Evolutionary conservation across 148 eudicot species (phyloP).

Genomic region (Salicornia ramosissima): DNA sequence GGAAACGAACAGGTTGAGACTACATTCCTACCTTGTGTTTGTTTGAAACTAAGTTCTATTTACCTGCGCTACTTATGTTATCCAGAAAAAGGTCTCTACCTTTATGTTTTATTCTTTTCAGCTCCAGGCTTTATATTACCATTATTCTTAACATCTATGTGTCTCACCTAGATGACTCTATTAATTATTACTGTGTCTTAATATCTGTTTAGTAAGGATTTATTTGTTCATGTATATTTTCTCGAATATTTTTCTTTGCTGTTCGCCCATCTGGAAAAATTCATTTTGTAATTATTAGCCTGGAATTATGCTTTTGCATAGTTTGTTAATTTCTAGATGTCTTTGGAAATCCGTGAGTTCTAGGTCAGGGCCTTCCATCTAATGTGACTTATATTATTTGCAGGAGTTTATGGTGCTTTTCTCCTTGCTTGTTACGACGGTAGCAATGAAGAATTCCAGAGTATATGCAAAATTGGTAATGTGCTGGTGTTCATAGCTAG

Average conservation of each 20-base stretch:
- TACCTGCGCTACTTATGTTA: background rate
- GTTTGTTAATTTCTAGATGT: background rate
- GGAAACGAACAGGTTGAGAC: conserved; percentile 76
- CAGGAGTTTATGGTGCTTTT: conserved; percentile 94
- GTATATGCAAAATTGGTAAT: conserved; percentile 94
- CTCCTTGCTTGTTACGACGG: conserved; percentile 94
- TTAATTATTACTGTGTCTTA: background rate
- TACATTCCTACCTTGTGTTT: too few relatives aligned
- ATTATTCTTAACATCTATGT: background rate
- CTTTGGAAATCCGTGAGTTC: background rate
- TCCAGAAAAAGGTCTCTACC: background rate
- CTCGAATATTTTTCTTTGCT: background rate
- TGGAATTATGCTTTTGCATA: background rate
- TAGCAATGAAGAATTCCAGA: conserved; percentile 81
- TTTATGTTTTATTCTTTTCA: background rate
- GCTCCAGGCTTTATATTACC: background rate
- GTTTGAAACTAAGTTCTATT: conserved; percentile 17
- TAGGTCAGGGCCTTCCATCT: background rate
- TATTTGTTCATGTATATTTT: background rate
- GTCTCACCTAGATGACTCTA: background rate
- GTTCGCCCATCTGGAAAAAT: background rate
- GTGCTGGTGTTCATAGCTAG: background rate
- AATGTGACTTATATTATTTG: conserved; percentile 13
- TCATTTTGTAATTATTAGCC: background rate
- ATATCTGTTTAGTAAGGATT: background rate